phyloP scores from a whole-genome alignment of 768 basidiomycete genomes.

The Sistotremastrum niveocremeum region DNA sequence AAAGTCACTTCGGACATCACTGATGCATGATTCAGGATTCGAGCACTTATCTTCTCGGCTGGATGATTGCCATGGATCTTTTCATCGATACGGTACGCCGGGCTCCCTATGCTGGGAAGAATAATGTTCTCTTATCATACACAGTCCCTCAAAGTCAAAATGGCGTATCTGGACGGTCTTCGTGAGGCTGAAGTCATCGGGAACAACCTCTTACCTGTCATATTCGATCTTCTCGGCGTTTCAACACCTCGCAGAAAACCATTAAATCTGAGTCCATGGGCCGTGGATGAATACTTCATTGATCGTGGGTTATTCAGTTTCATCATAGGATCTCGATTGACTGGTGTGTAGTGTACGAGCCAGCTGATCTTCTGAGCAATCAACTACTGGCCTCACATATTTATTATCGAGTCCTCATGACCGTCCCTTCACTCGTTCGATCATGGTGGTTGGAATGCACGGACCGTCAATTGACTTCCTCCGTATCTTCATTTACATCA shows the following conservation, averaged over 20 bases:
- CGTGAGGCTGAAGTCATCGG: slow-evolving; percentile 54
- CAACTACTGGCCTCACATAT: slow-evolving; percentile 72
- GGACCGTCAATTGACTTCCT: slow-evolving; percentile 72
- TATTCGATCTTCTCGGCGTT: slow-evolving; percentile 55
- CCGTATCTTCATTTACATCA: slow-evolving; percentile 68
- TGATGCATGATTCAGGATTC: slow-evolving; percentile 21
- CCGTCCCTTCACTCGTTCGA: slow-evolving; percentile 75
- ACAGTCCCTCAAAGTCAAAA: slow-evolving; percentile 79
- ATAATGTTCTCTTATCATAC: not conserved
- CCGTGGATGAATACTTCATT: slow-evolving; percentile 70
- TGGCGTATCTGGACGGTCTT: slow-evolving; percentile 77
- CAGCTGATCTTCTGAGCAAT: slow-evolving; percentile 35
- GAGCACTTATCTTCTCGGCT: slow-evolving; percentile 64
- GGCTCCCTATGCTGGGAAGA: slow-evolving; percentile 4
- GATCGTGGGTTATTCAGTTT: slow-evolving; percentile 35
- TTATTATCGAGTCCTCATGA: slow-evolving; percentile 75
- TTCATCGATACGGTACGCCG: slow-evolving; percentile 67
- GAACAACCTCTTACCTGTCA: slow-evolving; percentile 51
- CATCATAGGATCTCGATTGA: not conserved
- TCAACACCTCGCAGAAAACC: slow-evolving; percentile 50
- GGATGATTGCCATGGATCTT: slow-evolving; percentile 82
- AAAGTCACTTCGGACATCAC: not conserved
- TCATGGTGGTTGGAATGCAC: slow-evolving; percentile 79
- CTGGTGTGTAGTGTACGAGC: slow-evolving; percentile 39
- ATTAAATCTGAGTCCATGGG: slow-evolving; percentile 78